Conservation (phyloP, 108 stramenopile genomes). For the Cylindrotheca fusiformis region DNA sequence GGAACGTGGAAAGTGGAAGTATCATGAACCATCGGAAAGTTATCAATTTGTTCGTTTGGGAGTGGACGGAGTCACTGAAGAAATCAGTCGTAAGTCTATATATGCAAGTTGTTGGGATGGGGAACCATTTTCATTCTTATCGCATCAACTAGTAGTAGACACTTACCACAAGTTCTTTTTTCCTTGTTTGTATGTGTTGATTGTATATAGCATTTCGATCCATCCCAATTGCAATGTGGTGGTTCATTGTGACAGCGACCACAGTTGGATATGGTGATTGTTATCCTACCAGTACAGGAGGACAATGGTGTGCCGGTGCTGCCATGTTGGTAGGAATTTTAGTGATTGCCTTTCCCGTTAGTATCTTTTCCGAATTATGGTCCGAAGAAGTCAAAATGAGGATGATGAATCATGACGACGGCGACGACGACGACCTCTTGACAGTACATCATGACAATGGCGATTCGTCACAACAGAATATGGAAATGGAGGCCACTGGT, state of each 20-base stretch:
- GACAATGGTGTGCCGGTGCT: constrained; percentile 43
- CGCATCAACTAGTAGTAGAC: no score
- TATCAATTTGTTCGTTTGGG: constrained; percentile 48
- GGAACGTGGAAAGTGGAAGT: constrained; percentile 70
- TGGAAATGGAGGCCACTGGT: neutral
- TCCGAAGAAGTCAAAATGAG: constrained; percentile 47
- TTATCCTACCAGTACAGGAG: constrained; percentile 47
- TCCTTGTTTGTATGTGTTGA: no score
- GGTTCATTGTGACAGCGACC: constrained; percentile 83
- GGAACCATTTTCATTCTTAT: no score
- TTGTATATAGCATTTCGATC: constrained; percentile 32
- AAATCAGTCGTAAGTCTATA: constrained; percentile 23
- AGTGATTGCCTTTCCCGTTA: constrained; percentile 80
- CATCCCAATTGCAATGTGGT: constrained; percentile 69
- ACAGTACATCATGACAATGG: neutral
- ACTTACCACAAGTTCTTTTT: no score
- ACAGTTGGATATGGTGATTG: constrained; percentile 58
- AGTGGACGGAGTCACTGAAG: constrained; percentile 49
- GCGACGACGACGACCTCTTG: constrained; percentile 23
- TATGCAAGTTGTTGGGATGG: no score
- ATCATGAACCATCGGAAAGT: constrained; percentile 27
- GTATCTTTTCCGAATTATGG: constrained; percentile 75
- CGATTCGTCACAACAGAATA: neutral
- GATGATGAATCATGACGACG: constrained; percentile 10
- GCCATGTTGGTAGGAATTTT: constrained; percentile 69